Evolutionary conservation across 768 basidiomycete genomes (phyloP), one percentile per base, ranked within the genome.

Genomic region (Auricularia sp.): DNA sequence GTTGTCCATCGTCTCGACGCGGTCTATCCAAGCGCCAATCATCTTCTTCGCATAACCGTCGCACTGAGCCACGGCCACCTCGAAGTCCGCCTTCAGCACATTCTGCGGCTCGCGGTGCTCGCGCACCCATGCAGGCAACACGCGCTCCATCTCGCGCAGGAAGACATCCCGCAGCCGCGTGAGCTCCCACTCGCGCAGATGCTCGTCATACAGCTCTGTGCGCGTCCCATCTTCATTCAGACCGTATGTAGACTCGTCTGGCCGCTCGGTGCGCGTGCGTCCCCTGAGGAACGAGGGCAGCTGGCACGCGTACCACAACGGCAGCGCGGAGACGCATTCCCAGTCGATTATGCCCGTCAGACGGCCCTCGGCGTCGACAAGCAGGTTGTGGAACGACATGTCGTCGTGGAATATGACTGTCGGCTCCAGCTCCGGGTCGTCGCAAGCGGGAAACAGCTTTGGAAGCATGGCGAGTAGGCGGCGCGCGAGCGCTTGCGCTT

Each of bases 381-480:
- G 69, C 61, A 77, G 68, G 69, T 77, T 78, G 54, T 73, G 73
- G 12, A 72, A 74, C 58, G 75, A 72, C 47, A 78, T 54, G 65
- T 78, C 77, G 43, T 76, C 75, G 67, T 78, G 77, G 18, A 18
- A 29, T 1, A 61, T 51, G 47, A 51, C 21, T 18, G 47, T 51
- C 10, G 6, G 33, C 14, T 39, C 61, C 6, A 29, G 43, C 43
- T 61, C 33, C 33, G 14, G 21, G 12, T 8, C 36, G n/a, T 14
- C 59, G 61, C 16, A 29, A 34, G 21, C 33, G 10, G 36, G 21
- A 43, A 61, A 34, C 16, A 61, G n/a, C 35, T 35, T 34, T 11
- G 23, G 61, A 14, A 61, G 21, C 3, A 61, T 29, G 10, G 35
- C 18, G 18, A 61, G 33, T 14, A 61, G 61, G 6, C 43, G 36